phyloP scores from a whole-genome alignment of 495 filamentous ascomycete genomes.

The Podospora australis region DNA sequence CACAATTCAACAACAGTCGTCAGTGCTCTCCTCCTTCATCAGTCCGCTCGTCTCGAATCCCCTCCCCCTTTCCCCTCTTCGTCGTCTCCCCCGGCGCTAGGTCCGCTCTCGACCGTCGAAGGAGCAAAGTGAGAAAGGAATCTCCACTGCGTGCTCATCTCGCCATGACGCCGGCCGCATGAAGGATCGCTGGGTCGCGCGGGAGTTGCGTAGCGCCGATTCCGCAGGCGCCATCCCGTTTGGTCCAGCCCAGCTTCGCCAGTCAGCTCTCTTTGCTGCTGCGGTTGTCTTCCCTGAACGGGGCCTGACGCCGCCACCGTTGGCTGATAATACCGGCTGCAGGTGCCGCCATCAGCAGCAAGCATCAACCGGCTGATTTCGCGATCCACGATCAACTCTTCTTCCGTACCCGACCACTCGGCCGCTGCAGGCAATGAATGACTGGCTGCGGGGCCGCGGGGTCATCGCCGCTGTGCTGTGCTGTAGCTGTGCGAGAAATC shows the following conservation, averaged over 20 bases:
- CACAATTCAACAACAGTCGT: too few species aligned
- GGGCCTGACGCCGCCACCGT: conserved; percentile 8
- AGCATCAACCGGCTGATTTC: conserved; percentile 8
- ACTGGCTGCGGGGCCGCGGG: too few species aligned
- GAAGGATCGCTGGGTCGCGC: conserved; percentile 13
- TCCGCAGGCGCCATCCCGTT: conserved; percentile 3
- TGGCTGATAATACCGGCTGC: conserved; percentile 8
- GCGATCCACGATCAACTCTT: not conserved
- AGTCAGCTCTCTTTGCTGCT: conserved; percentile 5
- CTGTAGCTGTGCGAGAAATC: too few species aligned
- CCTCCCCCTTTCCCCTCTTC: conserved; percentile 4
- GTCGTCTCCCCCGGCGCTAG: not conserved
- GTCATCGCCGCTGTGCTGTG: too few species aligned
- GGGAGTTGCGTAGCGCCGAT: conserved; percentile 8
- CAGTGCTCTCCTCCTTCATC: too few species aligned
- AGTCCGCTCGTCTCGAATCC: not conserved
- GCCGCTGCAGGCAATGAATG: too few species aligned
- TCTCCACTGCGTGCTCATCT: conserved; percentile 6
- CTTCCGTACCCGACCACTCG: not conserved
- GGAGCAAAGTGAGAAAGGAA: too few species aligned
- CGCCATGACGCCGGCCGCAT: conserved; percentile 12
- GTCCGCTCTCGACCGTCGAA: too few species aligned
- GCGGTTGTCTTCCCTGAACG: too few species aligned
- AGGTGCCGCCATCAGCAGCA: conserved; percentile 6
- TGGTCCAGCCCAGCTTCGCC: not conserved